These are phyloP conservation scores for Knufia fluminis DNA, from an alignment of 2,329 filamentous ascomycete genomes.

Conservation along the genomic window DNA sequence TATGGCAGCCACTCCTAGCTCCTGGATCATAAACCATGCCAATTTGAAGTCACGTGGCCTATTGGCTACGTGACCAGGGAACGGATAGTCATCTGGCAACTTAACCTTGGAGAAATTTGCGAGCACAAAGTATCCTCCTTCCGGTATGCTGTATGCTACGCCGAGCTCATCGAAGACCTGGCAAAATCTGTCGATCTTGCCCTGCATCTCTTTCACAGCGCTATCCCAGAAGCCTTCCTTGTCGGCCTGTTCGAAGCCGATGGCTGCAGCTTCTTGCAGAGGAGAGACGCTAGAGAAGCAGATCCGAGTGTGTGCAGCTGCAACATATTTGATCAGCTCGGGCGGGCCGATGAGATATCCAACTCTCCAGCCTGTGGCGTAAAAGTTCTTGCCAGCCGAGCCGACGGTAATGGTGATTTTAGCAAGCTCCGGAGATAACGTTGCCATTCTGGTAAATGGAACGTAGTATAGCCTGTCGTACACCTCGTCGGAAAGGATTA, in stretches of 20 bases:
- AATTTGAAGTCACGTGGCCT: constrained; percentile 90
- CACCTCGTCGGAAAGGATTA: constrained; percentile 86
- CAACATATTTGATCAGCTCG: constrained; percentile 81
- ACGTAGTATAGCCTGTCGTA: constrained; percentile 95
- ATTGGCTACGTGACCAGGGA: constrained; percentile 77
- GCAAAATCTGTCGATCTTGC: constrained; percentile 80
- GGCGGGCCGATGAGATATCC: constrained; percentile 88
- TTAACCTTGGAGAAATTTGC: constrained; percentile 86
- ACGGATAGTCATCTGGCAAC: constrained; percentile 73
- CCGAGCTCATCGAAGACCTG: constrained; percentile 66
- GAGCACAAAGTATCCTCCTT: constrained; percentile 95
- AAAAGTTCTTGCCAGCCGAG: constrained; percentile 96
- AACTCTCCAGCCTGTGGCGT: constrained; percentile 93
- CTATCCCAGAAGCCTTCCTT: constrained; percentile 77
- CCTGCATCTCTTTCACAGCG: constrained; percentile 77
- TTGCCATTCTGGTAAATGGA: constrained; percentile 86
- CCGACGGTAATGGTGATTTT: constrained; percentile 85
- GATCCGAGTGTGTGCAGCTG: constrained; percentile 87
- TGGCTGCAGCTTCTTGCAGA: constrained; percentile 84
- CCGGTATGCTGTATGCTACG: constrained; percentile 79
- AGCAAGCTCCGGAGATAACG: constrained; percentile 81
- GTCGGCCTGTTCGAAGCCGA: constrained; percentile 88
- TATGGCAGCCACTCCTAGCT: constrained; percentile 90
- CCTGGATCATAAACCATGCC: constrained; percentile 92
- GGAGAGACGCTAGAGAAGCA: constrained; percentile 93